Evolutionary conservation across 176 grass and related monocot genomes (phyloP), one percentile per base, ranked within the genome.

Genomic region (Musa schizocarpa): DNA sequence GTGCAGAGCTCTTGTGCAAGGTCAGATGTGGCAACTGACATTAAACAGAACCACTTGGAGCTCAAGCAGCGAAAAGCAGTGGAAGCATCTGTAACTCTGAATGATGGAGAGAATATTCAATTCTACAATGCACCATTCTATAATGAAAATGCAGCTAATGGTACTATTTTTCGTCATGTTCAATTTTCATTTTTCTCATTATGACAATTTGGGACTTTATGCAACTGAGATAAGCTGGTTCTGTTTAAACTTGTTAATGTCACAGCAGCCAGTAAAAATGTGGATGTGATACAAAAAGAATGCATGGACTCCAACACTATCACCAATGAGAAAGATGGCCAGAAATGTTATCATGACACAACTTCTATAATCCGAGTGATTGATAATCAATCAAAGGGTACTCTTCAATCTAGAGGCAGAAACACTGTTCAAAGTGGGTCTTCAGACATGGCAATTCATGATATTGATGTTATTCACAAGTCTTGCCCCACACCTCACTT

Each of bases 1-100:
- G 48, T 78, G 83, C 81, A 99, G 96, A 99, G 96, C 69, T 99
- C 96, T 76, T 99, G 96, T 69, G 94, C 96, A 79, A 84, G 91
- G 81, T 99, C 88, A 75, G 88, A 92, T 68, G 55, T 81, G 50
- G 96, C 94, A 77, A 88, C 91, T 86, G 91, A 95, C 67, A 89
- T 91, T 85, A 87, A 80, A 67, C 74, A 89, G 7, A 72, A 79
- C 26, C 74, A 77, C 75, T 20, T 84, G 72, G 83, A 86, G 70
- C 74, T 77, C 55, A 84, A 89, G 52, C 81, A 79, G 50, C n/a
- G 55, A 59, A 76, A 69, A 49, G 68, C 49, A 75, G 72, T 53
- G 16, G 76, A 52, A 65, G 69, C 71, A 43, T 67, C 63, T 34
- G 72, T 52, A 22, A 58, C 55, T 11, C 19, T 67, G 65, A 72